Evolutionary conservation across 108 stramenopile species (phyloP), one percentile per base, ranked within the genome.

Genomic region (Conticribra weissflogii): DNA sequence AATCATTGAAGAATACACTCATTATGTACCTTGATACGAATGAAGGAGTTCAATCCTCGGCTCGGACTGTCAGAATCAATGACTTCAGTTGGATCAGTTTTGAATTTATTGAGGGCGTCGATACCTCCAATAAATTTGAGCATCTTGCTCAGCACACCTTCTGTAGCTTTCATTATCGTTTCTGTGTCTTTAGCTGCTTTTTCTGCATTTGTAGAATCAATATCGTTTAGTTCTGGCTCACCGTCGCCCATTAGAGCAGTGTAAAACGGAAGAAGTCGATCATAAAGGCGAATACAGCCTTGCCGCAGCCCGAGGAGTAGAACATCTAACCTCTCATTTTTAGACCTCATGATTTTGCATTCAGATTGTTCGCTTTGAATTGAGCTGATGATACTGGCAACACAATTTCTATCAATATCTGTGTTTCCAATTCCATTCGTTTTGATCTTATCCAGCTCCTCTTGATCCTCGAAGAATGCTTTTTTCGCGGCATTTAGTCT

Each of bases 281-380:
- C 83, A 59, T 83, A 87, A 15, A 90, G 81, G 41, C 87, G 81
- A 22, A 82, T 81, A 45, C 87, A 79, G 2, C 89, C 89, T 81
- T 87, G 84, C 29, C 87, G 55, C 15, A 90, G 72, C 9, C 82
- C 89, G 27, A 88, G 69, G 3, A 90, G 83, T 9, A 85, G 83
- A 57, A 21, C 68, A 50, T 86, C 78, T 41, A 90, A 72, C 49
- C 86, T 69, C 51, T 83, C 83, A 63, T 81, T 84, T 36, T 72
- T 81, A 36, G 82, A 82, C 66, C 82, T 80, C n/a, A 81, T 68
- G 46, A 82, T 76, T 70, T 89, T 89, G 23, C 81, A 77, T 49
- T 81, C 82, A 29, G 59, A 51, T 51, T 72, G 68, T 54, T 79
- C 80, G 21, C 51, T 48, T 16, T 34, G 36, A 27, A 86, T 86